Conservation (phyloP, 768 basidiomycete species). For the Mycena latifolia region DNA sequence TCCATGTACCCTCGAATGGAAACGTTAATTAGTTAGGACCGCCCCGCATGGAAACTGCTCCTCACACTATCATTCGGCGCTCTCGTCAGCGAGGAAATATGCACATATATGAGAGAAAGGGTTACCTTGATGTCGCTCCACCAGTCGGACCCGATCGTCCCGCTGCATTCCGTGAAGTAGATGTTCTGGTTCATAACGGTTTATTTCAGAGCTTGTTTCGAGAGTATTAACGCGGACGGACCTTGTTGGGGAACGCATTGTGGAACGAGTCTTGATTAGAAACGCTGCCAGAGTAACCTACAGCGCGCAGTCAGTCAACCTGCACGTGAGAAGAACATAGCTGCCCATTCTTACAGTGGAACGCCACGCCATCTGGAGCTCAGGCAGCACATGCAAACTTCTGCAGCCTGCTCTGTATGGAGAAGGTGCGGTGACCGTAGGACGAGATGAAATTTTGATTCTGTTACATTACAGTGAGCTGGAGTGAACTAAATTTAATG, state of each 20-base stretch:
- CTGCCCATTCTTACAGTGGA: constrained; percentile 62
- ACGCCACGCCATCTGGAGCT: constrained; percentile 76
- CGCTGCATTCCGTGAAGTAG: constrained; percentile 33
- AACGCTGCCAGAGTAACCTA: constrained; percentile 26
- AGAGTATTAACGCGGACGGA: not conserved
- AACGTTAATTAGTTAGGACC: too few species aligned
- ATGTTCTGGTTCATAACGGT: constrained; percentile 4
- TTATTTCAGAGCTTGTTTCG: too few species aligned
- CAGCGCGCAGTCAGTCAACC: not conserved
- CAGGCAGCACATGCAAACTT: too few species aligned
- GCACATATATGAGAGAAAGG: too few species aligned
- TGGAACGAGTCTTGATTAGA: constrained; percentile 20
- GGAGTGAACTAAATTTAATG: too few species aligned
- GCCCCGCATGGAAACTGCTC: too few species aligned
- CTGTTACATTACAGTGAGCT: too few species aligned
- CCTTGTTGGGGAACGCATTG: constrained; percentile 26
- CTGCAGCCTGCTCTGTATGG: too few species aligned
- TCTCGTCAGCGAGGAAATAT: too few species aligned
- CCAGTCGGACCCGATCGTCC: constrained; percentile 61
- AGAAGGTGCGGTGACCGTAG: too few species aligned
- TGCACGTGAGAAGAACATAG: not conserved
- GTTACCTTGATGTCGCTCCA: constrained; percentile 82
- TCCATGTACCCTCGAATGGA: constrained; percentile 85
- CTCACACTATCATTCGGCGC: too few species aligned
- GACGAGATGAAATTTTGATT: too few species aligned